Percentiles rank a stretch among this genome's conserved stretches.
These are phyloP conservation scores for Vaccinium macrocarpon DNA, from an alignment of 148 eudicot genomes.

Conservation along the genomic window DNA sequence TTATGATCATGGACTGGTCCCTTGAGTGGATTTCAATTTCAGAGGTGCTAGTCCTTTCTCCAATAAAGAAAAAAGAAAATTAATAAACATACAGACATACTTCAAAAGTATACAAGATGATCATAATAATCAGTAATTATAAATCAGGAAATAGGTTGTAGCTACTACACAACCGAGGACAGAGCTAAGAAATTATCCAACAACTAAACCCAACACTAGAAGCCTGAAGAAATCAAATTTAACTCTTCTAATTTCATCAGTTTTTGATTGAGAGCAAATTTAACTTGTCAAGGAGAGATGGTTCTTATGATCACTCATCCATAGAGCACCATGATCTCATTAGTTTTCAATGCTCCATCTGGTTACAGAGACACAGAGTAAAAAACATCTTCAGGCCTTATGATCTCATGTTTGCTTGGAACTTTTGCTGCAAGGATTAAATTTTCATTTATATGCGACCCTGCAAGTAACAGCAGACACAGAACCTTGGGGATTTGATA, in stretches of 20 bases:
- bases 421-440: not conserved
- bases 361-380: constrained; percentile 5
- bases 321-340: not conserved
- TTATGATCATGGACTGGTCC: not conserved
- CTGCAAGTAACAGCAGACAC: not conserved
- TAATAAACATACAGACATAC: not conserved
- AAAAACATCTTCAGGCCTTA: not conserved
- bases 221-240: not conserved
- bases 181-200: not conserved
- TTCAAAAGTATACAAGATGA: constrained; percentile 3
- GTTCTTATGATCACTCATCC: not conserved
- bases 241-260: not conserved
- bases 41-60: not conserved
- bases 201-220: not conserved
- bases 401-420: not conserved
- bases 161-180: not conserved
- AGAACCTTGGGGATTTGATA: not conserved
- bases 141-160: not conserved
- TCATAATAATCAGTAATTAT: not conserved
- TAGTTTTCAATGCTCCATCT: not conserved
- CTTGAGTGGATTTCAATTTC: not conserved
- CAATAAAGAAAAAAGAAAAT: not conserved
- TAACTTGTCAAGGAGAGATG: constrained; percentile 5
- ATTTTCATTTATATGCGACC: not conserved
- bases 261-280: not conserved